Evolutionary conservation across 2,329 filamentous ascomycete species (phyloP), one percentile per base, ranked within the genome.

Genomic region (Salinomyces thailandicus): DNA sequence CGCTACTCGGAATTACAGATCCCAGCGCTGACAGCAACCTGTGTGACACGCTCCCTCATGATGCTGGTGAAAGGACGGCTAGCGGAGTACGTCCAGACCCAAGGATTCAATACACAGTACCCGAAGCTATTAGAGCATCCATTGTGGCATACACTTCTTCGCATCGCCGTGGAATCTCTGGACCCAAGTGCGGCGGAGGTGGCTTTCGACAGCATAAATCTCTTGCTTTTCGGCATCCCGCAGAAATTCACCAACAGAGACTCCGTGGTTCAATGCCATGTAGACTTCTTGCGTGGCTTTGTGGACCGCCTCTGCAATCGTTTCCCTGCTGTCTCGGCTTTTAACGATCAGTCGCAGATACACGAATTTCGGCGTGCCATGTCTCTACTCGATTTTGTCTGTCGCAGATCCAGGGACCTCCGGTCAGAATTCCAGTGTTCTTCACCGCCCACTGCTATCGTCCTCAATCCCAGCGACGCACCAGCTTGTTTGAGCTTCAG

Each of bases 31-130:
- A 62, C 74, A 0, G 64, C 77, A 0, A 51, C 65, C 1, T 75
- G 68, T 42, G 79, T 79, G 48, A 81, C 75, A 18, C 54, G 62
- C 13, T 77, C 76, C 1, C 62, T 78, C 17, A 22, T 41, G 6
- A 31, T 27, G 5, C 26, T 35, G 5, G 12, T 44, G 28, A n/a
- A 8, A 3, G 14, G 15, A 7, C 13, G 17, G 5, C 24, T 38
- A 18, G 32, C 20, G 17, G 24, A n/a, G 14, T 18, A n/a, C 7
- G 19, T 18, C 11, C 30, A 16, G 18, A 18, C 9, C 20, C n/a
- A 7, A 14, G 14, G 15, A 15, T 15, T 13, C 28, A 14, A 27
- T n/a, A 17, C 20, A 22, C 28, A 7, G 18, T 33, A 33, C 16
- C 26, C 32, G 6, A 13, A 31, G 12, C 31, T 38, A 12, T 32